Base-by-base conservation (phyloP, 345 rosid species). In the Barbarea vulgaris region DNA sequence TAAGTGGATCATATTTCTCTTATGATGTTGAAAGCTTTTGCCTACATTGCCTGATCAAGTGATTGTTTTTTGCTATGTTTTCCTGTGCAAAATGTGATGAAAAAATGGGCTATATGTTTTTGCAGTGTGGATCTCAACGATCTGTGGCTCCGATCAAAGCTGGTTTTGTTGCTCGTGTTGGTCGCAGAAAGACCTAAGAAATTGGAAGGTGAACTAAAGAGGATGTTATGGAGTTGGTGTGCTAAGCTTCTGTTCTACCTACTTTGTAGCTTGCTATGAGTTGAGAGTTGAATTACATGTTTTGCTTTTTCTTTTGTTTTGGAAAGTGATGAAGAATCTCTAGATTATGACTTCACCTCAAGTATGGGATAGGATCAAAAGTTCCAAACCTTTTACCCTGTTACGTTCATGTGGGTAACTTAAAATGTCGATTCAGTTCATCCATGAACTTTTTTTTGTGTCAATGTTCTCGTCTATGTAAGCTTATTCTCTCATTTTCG, bases 101-200 rank as follows among this genome's bases (percentile, higher is more conserved):
- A 72, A 14, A 8, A 70, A 44, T 31, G 57, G 36, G 28, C 0
- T 39, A 17, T 41, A 17, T 71, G 39, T 13, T 65, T 52, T 66
- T 83, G 83, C 89, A 93, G 99, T 93, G 98, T 79, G 97, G 98
- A 42, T 96, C 97, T 27, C 96, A 94, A 64, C 81, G 98, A 73
- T 96, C 99, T 27, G 98, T 96, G 77, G 90, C 97, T 30, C 99
- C 87, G 28, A 96, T 96, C 76, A 93, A 93, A 83, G 91, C 94
- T 77, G 98, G 99, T 62, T 96, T 90, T 34, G 94, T 90, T 64
- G 99, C 99, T n/a, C 97, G 94, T 70, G 98, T 92, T 72, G 97
- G 99, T 59, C 91, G 97, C 14, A 88, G 96, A 67, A 91, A 83
- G 68, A 81, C 93, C 34, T 91, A 53, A 79, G 63, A 24, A 37